These are phyloP conservation scores for Hansenula anomala DNA, from an alignment of 1,139 yeast genomes.

Conservation along the genomic window DNA sequence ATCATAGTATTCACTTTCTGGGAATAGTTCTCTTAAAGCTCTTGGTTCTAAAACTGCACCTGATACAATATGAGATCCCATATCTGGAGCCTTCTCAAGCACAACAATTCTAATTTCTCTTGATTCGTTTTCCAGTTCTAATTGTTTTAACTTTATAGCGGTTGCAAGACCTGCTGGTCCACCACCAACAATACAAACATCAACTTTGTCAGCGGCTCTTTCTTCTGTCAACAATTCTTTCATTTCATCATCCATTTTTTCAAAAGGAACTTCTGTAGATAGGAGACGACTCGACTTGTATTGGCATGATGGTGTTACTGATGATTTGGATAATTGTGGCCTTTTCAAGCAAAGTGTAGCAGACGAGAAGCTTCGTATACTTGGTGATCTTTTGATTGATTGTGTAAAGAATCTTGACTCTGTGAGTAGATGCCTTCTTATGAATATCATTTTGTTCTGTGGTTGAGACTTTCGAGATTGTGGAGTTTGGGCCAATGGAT, in stretches of 20 bases:
- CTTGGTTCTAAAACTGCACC: constrained; percentile 94
- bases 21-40: constrained; percentile 80
- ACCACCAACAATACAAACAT: constrained; percentile 94
- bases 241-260: constrained; percentile 39
- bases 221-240: constrained; percentile 47
- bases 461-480: too few species aligned
- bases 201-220: constrained; percentile 80
- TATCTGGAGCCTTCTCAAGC: constrained; percentile 86
- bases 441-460: too few species aligned
- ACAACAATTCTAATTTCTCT: constrained; percentile 75
- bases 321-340: neutral
- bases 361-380: neutral
- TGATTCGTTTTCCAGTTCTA: constrained; percentile 63
- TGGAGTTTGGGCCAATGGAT: too few species aligned
- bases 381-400: neutral
- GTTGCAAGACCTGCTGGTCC: constrained; percentile 98
- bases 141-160: constrained; percentile 81
- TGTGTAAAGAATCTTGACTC: neutral
- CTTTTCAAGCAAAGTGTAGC: too few species aligned
- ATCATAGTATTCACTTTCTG: constrained; percentile 54
- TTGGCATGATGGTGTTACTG: neutral
- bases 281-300: neutral
- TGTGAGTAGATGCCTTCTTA: neutral
- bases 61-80: constrained; percentile 87
- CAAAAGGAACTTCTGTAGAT: constrained; percentile 27